phyloP scores from a whole-genome alignment of 108 stramenopile species.

The Skeletonema costatum region DNA sequence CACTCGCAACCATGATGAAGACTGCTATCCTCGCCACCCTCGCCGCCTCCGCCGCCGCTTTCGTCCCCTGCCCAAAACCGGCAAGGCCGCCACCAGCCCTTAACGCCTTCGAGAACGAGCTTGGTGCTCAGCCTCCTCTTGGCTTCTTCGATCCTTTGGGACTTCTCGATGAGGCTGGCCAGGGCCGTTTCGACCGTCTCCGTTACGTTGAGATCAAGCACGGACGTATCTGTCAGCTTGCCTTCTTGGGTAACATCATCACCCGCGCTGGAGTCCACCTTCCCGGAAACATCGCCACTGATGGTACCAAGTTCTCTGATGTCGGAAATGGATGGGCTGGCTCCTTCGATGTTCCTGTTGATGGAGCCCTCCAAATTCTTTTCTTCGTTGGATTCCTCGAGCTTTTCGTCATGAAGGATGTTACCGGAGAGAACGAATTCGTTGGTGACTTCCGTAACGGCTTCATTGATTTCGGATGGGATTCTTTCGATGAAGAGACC shows the following conservation, averaged over 20 bases:
- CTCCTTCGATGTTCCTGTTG: constrained; percentile 12
- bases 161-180: constrained; percentile 52
- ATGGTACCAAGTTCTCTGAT: constrained; percentile 55
- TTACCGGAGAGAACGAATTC: constrained; percentile 30
- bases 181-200: constrained; percentile 48
- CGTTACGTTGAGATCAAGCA: constrained; percentile 70
- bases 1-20: constrained; percentile 55
- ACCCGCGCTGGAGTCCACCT: constrained; percentile 63
- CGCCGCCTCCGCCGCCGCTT: constrained; percentile 64
- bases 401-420: constrained; percentile 40
- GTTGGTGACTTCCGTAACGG: constrained; percentile 82
- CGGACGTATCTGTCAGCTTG: constrained; percentile 84
- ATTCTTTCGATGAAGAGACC: constrained; percentile 62
- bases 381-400: constrained; percentile 37
- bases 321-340: constrained; percentile 4
- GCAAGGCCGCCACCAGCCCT: constrained; percentile 50
- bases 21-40: constrained; percentile 63
- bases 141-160: constrained; percentile 85
- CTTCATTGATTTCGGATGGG: constrained; percentile 67
- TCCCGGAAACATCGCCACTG: constrained; percentile 59
- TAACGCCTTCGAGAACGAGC: constrained; percentile 70
- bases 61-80: constrained; percentile 57
- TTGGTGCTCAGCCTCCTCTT: constrained; percentile 87
- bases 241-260: constrained; percentile 82
- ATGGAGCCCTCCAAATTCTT: constrained; percentile 14